A percentile compares a stretch with the other conserved stretches of the same genome.
Conservation (phyloP, 495 filamentous ascomycete species). For the Daldinia caldariorum region DNA sequence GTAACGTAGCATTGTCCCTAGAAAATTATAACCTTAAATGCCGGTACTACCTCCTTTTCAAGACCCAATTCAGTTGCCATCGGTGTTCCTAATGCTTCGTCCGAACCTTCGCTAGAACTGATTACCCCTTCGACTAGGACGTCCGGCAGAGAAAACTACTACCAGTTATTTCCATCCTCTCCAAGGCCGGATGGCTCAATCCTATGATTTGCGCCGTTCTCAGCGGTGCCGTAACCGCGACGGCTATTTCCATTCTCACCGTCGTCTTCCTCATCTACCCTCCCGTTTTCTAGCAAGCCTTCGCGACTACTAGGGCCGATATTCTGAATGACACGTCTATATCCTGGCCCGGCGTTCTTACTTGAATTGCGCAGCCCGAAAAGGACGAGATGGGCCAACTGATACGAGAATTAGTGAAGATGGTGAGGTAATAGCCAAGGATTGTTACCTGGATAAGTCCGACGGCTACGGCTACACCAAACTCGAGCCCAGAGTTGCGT, state of each 20-base stretch:
- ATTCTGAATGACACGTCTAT: conserved; percentile 18
- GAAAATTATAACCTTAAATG: background rate
- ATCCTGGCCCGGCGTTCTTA: conserved; percentile 12
- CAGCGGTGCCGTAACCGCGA: conserved; percentile 15
- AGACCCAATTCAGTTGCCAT: background rate
- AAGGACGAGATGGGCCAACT: conserved; percentile 38
- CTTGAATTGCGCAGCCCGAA: conserved; percentile 29
- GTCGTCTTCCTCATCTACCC: conserved; percentile 13
- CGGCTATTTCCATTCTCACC: conserved; percentile 7
- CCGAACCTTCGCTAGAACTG: background rate
- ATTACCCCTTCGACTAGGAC: background rate
- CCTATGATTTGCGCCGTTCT: conserved; percentile 30
- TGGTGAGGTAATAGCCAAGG: background rate
- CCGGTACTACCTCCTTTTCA: background rate
- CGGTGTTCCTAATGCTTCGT: background rate
- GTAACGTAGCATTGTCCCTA: background rate
- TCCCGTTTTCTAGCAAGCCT: conserved; percentile 32
- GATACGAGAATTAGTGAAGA: background rate
- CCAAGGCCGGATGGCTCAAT: conserved; percentile 41
- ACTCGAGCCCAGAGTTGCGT: conserved; percentile 42
- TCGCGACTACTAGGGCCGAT: conserved; percentile 14
- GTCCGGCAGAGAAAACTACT: background rate
- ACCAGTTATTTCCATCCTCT: conserved; percentile 27
- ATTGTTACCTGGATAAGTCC: conserved; percentile 48
- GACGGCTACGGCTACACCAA: conserved; percentile 40